Base-by-base conservation (phyloP, 2,329 filamentous ascomycete genomes). In the Diaporthe sp. region DNA sequence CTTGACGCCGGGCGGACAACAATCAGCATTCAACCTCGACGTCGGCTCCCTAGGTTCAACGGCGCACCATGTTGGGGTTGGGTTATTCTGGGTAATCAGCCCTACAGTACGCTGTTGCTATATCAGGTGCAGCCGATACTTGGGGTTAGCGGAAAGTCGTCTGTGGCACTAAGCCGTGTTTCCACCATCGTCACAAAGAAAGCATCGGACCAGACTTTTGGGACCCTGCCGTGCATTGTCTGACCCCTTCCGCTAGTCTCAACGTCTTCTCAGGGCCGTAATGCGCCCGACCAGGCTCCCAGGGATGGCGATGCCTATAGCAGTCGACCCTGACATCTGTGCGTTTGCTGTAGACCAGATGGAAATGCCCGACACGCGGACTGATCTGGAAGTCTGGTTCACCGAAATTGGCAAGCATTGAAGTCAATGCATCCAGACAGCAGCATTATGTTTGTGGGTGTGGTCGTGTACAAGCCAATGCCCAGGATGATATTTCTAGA, bases 151-250 rank as follows among this genome's bases (percentile, higher is more conserved):
- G 44, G 42, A 22, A 37, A 53, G 46, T 31, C 31, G 17, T 53
- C 44, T 67, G 28, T 37, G 44, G 31, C 44, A 68, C 46, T 53
- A 53, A 68, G 19, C 22, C 31, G n/a, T 53, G 65, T 68, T 39
- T 68, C 65, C 46, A 49, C 44, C 46, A 68, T 53, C 62, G 46
- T 68, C 62, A 53, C 46, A 68, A 68, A 51, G 19, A 25, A 46
- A 39, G 65, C 65, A 68, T 39, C n/a, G 49, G n/a, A 68, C 65
- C 65, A 68, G 22, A 53, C 25, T 53, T 68, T 68, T 28, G 25
- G 62, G 62, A 25, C 62, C 62, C 46, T 68, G 62, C 44, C 62
- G 46, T 39, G 65, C 65, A 68, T 68, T 68, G 31, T 53, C 44
- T 53, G 31, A 15, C 62, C 62, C 62, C 62, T 53, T 68, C 46